Conservation (phyloP, 148 eudicot species). For the Salicornia ramosissima region DNA sequence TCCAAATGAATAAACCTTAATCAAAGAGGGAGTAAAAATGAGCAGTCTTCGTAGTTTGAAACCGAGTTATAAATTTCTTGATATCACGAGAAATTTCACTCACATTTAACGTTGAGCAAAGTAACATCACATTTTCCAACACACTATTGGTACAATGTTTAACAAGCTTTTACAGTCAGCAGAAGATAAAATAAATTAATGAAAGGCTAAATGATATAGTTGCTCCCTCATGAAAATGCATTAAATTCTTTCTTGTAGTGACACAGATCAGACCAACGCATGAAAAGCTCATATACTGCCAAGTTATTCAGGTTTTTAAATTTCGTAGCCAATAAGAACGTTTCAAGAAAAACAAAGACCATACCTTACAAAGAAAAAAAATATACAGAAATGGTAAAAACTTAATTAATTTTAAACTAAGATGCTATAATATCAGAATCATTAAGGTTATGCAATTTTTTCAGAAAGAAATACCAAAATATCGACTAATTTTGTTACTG, state of each 20-base stretch:
- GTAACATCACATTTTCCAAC: conserved; percentile 11
- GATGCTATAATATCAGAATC: neutral
- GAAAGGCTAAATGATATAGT: conserved; percentile 13
- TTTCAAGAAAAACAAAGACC: neutral
- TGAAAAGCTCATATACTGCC: conserved; percentile 15
- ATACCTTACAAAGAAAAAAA: neutral
- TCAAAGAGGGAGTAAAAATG: neutral
- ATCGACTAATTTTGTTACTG: neutral
- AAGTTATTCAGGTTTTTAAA: neutral
- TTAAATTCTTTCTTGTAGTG: neutral
- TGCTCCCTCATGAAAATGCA: conserved; percentile 15
- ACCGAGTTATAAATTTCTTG: conserved; percentile 11
- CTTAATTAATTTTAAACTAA: neutral
- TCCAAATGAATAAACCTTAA: conserved; percentile 11
- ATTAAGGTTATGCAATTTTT: neutral
- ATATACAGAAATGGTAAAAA: neutral
- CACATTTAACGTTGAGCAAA: neutral
- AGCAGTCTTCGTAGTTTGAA: conserved; percentile 3
- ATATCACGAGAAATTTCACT: conserved; percentile 17
- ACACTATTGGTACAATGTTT: conserved; percentile 16
- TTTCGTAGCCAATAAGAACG: conserved; percentile 1
- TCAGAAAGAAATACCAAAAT: neutral
- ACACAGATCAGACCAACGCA: neutral
- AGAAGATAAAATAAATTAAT: conserved; percentile 19
- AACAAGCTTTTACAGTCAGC: conserved; percentile 3